Conservation (phyloP, 2,329 filamentous ascomycete genomes). For the Escovopsis weberi region DNA sequence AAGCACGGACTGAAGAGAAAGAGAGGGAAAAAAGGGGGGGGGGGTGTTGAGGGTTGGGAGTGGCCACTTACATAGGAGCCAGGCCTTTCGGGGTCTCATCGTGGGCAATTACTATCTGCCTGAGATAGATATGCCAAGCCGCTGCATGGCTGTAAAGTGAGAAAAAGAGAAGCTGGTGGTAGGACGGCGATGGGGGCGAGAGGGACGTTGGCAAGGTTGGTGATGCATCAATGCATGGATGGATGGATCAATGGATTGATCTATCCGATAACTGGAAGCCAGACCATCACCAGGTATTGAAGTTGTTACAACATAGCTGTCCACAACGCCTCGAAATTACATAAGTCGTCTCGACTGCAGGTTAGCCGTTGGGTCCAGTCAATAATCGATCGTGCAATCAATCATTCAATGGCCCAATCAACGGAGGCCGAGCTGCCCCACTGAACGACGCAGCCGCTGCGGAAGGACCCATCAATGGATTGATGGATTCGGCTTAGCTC, state of each 20-base stretch:
- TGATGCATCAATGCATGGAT: not conserved
- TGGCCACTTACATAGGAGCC: conserved; percentile 26
- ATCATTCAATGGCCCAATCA: no score
- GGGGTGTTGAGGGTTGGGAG: not conserved
- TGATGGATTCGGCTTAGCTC: no score
- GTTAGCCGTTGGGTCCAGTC: not conserved
- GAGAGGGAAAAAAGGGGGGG: not conserved
- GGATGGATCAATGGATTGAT: conserved; percentile 2
- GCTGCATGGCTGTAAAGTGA: conserved; percentile 15
- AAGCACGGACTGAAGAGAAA: conserved; percentile 7
- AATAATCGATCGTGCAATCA: no score
- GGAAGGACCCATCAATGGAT: no score
- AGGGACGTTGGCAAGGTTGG: no score
- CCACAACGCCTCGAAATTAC: conserved; percentile 4
- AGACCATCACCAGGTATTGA: not conserved
- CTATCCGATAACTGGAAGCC: conserved; percentile 2
- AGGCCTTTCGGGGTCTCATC: conserved; percentile 27
- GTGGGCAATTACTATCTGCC: conserved; percentile 22
- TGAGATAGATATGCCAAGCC: conserved; percentile 9
- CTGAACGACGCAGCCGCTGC: no score
- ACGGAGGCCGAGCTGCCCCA: no score
- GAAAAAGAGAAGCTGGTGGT: not conserved
- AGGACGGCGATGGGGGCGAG: no score
- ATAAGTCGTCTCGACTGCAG: not conserved
- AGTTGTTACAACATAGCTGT: conserved; percentile 4